Base-by-base conservation (phyloP, 2,329 filamentous ascomycete genomes). In the Colletotrichum liaoningense region DNA sequence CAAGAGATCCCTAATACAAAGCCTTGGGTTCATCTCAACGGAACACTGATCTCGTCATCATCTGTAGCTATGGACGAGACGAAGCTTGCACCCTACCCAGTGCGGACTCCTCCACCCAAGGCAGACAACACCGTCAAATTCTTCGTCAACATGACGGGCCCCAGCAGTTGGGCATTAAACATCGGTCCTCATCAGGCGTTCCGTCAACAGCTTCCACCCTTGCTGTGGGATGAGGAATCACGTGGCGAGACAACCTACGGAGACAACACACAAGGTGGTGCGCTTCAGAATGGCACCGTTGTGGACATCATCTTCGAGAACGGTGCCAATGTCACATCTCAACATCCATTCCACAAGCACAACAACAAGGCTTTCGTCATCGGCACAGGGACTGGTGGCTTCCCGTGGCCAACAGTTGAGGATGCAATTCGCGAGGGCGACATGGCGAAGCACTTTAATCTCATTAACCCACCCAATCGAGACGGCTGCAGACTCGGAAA, bases 221-320 rank as follows among this genome's bases (percentile, higher is more conserved):
- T 69, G 24, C n/a, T 69, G 3, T 72, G 69, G 66, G 42, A 69
- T 8, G 66, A 69, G 11, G 59, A 49, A 24, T 72, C 69, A 11
- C 66, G 66, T 26, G 66, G 69, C 30, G 58, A 63, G 22, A 72
- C 65, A 2, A 72, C 69, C 2, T 72, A 72, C 6, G 69, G 69
- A 28, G 33, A 59, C 30, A 33, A 55, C 12, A 16, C 30, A 1
- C 38, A 60, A 5, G 24, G 65, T 2, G 69, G 58, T 4, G 52
- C 54, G 4, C 65, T 72, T 2, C 69, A 12, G 11, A 72, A 64
- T 22, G 65, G 69, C 16, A 69, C 65, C 5, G 65, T 72, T 0
- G 69, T 72, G 3, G 69, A 72, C 9, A 69, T 72, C 59, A 64
- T 72, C 42, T 72, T 72, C 26, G 69, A 72, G 55, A 72, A 72